Base-by-base conservation (phyloP, 2,329 filamentous ascomycete species). In the Trichocomaceae sp. region DNA sequence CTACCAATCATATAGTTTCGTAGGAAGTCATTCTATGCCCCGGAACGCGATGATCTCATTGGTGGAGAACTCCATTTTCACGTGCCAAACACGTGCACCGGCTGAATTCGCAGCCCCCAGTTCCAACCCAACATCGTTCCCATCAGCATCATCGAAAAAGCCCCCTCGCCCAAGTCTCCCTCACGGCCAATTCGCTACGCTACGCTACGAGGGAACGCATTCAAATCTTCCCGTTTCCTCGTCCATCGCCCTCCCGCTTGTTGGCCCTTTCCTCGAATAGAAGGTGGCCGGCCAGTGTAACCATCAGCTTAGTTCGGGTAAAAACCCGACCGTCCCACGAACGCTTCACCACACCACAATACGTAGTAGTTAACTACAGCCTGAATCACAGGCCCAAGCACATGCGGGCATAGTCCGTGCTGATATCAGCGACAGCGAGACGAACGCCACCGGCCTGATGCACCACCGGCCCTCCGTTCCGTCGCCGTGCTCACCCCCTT, bases 331-430 rank as follows among this genome's bases (percentile, higher is more conserved):
- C 51, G 50, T 19, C 44, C 44, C 26, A 47, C 44, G 44, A 47
- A 23, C 44, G 19, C 49, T 51, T 17, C 31, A 35, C 19, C 23
- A 31, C 39, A n/a, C 17, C 39, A 26, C 23, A 26, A 26, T 20
- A 15, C n/a, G n/a, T n/a, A n/a, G n/a, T n/a, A n/a, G n/a, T n/a
- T n/a, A n/a, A n/a, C n/a, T n/a, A n/a, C 33, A 31, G 35, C 31
- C 41, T 50, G 46, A 45, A 50, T 56, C 54, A 56, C 54, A 39
- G 54, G 49, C 45, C 35, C 39, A 47, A 51, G 50, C 54, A 56
- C 54, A 52, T 56, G 49, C 45, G 13, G 41, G 29, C 50, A 52
- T 17, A 20, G 39, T 37, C 35, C 48, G 47, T 46, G 45, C 33
- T 35, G 42, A 45, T 35, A 26, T 41, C 44, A n/a, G n/a, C n/a